Conservation (phyloP, 2,329 filamentous ascomycete genomes). For the Cladophialophora chaetospira region DNA sequence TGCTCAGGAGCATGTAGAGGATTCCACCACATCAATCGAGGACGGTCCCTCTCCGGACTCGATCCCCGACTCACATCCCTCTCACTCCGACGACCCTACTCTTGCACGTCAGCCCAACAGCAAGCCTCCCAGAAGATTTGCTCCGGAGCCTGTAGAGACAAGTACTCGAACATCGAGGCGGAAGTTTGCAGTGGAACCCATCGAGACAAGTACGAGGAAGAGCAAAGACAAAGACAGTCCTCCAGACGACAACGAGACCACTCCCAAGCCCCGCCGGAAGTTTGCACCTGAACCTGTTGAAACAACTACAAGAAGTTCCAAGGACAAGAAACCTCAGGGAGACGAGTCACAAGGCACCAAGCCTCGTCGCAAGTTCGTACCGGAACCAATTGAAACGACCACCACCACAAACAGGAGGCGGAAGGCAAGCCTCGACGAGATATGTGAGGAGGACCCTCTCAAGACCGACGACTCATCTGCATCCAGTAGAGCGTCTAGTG, state of each 20-base stretch:
- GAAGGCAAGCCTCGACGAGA: neutral
- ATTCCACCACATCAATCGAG: neutral
- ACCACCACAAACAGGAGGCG: slow-evolving; percentile 17
- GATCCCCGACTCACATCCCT: neutral
- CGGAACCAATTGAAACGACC: slow-evolving; percentile 74
- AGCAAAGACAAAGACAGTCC: slow-evolving; percentile 28
- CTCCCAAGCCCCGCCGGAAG: slow-evolving; percentile 35
- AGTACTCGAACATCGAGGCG: slow-evolving; percentile 28
- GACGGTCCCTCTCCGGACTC: neutral
- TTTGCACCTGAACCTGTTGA: slow-evolving; percentile 50
- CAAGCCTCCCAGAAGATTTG: slow-evolving; percentile 27
- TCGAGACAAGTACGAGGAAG: slow-evolving; percentile 32
- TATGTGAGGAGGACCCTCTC: slow-evolving; percentile 25
- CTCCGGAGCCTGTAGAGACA: slow-evolving; percentile 36
- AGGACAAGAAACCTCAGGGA: slow-evolving; percentile 26
- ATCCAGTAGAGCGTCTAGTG: slow-evolving; percentile 26
- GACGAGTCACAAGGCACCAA: slow-evolving; percentile 37
- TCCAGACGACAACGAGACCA: slow-evolving; percentile 10
- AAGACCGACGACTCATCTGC: slow-evolving; percentile 8
- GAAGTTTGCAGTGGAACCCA: slow-evolving; percentile 37
- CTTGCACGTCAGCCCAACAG: slow-evolving; percentile 2
- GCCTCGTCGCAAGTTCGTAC: slow-evolving; percentile 63
- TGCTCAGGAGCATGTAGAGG: slow-evolving; percentile 17
- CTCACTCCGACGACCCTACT: slow-evolving; percentile 23
- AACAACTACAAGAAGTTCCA: slow-evolving; percentile 43